phyloP scores from a whole-genome alignment of 768 basidiomycete genomes.

The Agrocybe praecox region DNA sequence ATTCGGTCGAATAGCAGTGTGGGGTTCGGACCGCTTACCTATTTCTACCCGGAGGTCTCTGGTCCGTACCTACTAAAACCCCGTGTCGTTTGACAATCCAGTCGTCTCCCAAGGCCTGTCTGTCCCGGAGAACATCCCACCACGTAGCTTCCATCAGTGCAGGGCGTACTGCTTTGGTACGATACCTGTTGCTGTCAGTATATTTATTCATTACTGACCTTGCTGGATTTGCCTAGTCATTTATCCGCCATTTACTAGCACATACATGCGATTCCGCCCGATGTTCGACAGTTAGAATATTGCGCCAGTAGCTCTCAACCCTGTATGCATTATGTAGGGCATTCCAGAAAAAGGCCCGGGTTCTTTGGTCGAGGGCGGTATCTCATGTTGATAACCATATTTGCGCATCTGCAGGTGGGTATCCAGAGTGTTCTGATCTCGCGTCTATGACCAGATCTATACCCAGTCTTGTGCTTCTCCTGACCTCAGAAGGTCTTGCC shows the following conservation, averaged over 20 bases:
- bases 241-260: neutral
- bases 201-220: too few relatives aligned
- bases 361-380: slow-evolving; percentile 4
- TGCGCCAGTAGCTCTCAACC: slow-evolving; percentile 26
- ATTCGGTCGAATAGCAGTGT: slow-evolving; percentile 11
- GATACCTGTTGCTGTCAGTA: too few relatives aligned
- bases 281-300: slow-evolving; percentile 4
- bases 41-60: slow-evolving; percentile 1
- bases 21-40: slow-evolving; percentile 11
- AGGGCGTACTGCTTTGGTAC: neutral
- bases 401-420: neutral
- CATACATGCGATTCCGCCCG: neutral
- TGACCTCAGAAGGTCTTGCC: neutral
- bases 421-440: neutral
- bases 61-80: slow-evolving; percentile 35
- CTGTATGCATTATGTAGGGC: slow-evolving; percentile 22
- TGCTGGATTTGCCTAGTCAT: too few relatives aligned
- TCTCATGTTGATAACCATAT: slow-evolving; percentile 12
- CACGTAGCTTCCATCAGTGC: slow-evolving; percentile 22
- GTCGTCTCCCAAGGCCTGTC: slow-evolving; percentile 10
- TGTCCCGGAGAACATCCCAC: slow-evolving; percentile 16
- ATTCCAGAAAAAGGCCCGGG: slow-evolving; percentile 20
- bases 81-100: slow-evolving; percentile 18
- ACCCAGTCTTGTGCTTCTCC: neutral
- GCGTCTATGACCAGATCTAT: neutral